These are phyloP conservation scores for Melastoma malabathricum DNA, from an alignment of 345 rosid genomes.

Conservation along the genomic window DNA sequence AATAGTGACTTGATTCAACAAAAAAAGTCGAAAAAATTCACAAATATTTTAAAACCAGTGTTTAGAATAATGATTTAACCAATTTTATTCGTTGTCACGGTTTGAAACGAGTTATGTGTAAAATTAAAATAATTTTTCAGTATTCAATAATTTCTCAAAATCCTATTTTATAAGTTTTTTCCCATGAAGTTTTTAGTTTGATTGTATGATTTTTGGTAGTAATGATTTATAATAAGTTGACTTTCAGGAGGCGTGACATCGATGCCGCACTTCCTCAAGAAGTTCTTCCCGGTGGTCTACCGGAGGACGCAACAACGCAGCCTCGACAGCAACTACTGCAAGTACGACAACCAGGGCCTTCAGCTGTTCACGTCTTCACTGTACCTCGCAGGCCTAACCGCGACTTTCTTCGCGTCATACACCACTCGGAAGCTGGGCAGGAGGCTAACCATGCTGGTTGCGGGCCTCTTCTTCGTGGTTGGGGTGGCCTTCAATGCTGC, in stretches of 20 bases:
- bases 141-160: too few species aligned
- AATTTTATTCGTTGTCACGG: too few species aligned
- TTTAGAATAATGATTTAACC: too few species aligned
- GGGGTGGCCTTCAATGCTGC: slow-evolving; percentile 15
- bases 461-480: slow-evolving; percentile 50
- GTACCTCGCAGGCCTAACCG: slow-evolving; percentile 66
- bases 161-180: background rate
- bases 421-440: slow-evolving; percentile 61
- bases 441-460: slow-evolving; percentile 66
- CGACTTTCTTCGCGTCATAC: slow-evolving; percentile 81
- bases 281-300: slow-evolving; percentile 75
- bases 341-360: slow-evolving; percentile 73
- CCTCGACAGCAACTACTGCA: slow-evolving; percentile 54
- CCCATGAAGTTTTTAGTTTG: background rate
- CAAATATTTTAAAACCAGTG: too few species aligned
- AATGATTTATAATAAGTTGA: background rate
- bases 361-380: slow-evolving; percentile 77
- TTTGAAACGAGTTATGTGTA: too few species aligned
- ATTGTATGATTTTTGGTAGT: background rate
- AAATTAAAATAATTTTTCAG: too few species aligned
- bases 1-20: too few species aligned
- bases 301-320: slow-evolving; percentile 16
- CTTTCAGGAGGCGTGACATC: slow-evolving; percentile 65
- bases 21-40: too few species aligned
- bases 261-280: slow-evolving; percentile 68